Base-by-base conservation (phyloP, 495 filamentous ascomycete genomes). In the Annulohypoxylon stygium region DNA sequence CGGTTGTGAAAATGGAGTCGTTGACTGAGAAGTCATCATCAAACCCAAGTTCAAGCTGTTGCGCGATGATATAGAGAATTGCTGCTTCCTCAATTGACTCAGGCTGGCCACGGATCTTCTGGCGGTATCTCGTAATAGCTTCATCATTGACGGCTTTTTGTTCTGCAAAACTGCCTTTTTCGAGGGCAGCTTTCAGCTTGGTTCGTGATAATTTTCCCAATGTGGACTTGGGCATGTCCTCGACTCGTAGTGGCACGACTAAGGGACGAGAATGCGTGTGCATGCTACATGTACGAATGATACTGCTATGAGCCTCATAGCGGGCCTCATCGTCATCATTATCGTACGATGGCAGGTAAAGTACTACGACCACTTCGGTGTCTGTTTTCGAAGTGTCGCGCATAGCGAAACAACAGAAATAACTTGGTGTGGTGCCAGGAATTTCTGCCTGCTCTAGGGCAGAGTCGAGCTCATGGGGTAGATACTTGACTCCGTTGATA, bases 401-500 rank as follows among this genome's bases (percentile, higher is more conserved):
- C 51, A 36, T 25, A 16, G 37, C 51, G 25, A 66, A 30, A 83
- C 54, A 26, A 74, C 79, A 4, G 51, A 20, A 45, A 75, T 76
- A 16, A 67, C 12, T 76, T 45, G 16, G 37, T 23, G 9, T 78
- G 7, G 79, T 81, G 12, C 73, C 62, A 34, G 34, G 50, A 7
- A 86, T 72, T 4, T 78, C 80, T 20, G 80, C 61, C 47, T 88
- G 36, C 20, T 43, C 85, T 2, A 89, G 66, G 0, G 81, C 78
- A 1, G 70, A 54, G 54, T 88, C 81, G 3, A 88, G 77, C 25
- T 85, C 83, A 18, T 81, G 69, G 0, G 84, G 78, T 23, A 65
- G 53, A 54, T 83, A 79, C 6, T 88, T 89, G 58, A 87, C 79
- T 0, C 86, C 85, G 61, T 89, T 88, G 76, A 88, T 82, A 59